Conservation (phyloP, 192 early-diverging fungal genomes). For the Dispira simplex region DNA sequence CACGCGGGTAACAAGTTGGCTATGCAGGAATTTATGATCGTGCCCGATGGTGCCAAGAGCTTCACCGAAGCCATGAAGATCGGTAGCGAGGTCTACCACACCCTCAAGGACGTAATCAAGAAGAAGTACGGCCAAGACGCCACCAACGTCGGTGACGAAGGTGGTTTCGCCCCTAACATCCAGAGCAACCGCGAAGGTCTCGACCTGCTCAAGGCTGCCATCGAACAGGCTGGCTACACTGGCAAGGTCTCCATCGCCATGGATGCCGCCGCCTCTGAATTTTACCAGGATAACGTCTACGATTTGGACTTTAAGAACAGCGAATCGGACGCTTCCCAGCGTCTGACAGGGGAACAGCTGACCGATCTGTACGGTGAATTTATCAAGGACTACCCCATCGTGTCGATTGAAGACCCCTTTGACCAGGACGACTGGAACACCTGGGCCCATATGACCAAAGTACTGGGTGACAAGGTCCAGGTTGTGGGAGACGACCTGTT, state of each 20-base stretch:
- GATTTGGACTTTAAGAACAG: constrained; percentile 97
- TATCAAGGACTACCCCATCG: constrained; percentile 72
- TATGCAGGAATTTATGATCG: constrained; percentile 99
- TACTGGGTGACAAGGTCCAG: constrained; percentile 52
- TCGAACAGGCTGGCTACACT: constrained; percentile 88
- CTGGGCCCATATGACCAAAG: constrained; percentile 63
- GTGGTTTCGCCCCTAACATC: constrained; percentile 99
- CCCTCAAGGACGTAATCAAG: constrained; percentile 95
- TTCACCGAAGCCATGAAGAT: constrained; percentile 97
- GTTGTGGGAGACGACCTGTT: constrained; percentile 96
- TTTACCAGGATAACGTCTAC: constrained; percentile 94
- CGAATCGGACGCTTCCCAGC: constrained; percentile 57
- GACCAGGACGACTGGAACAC: constrained; percentile 98
- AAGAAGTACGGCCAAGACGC: constrained; percentile 97
- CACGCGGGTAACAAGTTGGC: constrained; percentile 99
- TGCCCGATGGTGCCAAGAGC: constrained; percentile 83
- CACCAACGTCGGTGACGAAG: constrained; percentile 98
- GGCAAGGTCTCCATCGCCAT: constrained; percentile 95
- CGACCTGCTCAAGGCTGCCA: constrained; percentile 76
- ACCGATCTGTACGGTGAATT: constrained; percentile 73
- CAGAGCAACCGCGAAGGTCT: constrained; percentile 94
- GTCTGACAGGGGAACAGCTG: constrained; percentile 61
- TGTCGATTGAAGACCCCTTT: constrained; percentile 98
- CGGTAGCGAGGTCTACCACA: constrained; percentile 94
- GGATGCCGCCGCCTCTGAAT: constrained; percentile 97